A percentile compares a stretch with the other conserved stretches of the same genome.
phyloP scores from a whole-genome alignment of 495 filamentous ascomycete genomes.

The Penicillium mononematosum region DNA sequence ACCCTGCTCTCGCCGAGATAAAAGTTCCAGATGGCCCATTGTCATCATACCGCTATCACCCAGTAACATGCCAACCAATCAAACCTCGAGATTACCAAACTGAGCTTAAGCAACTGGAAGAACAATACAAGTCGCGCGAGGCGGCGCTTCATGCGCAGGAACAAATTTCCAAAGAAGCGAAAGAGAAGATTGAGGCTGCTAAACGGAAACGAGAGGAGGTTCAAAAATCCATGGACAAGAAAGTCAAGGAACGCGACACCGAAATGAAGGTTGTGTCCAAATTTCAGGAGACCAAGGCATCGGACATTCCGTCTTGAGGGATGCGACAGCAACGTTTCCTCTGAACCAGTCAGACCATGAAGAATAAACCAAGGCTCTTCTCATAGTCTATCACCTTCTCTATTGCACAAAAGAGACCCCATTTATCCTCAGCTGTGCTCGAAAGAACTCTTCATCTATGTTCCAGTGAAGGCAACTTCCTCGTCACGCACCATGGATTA shows the following conservation, averaged over 20 bases:
- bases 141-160: constrained; percentile 43
- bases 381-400: no score
- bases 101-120: constrained; percentile 39
- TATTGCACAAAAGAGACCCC: background rate
- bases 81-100: constrained; percentile 29
- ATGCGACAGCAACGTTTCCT: background rate
- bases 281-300: constrained; percentile 41
- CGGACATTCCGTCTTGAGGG: constrained; percentile 34
- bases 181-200: constrained; percentile 38
- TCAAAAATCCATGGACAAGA: constrained; percentile 47
- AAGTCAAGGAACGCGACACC: constrained; percentile 44
- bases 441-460: background rate
- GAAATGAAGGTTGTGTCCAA: constrained; percentile 50
- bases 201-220: constrained; percentile 44
- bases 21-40: constrained; percentile 37
- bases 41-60: constrained; percentile 37
- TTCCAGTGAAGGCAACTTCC: background rate
- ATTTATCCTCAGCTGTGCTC: no score
- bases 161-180: constrained; percentile 39
- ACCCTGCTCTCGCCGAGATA: constrained; percentile 41
- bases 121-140: constrained; percentile 39
- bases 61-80: constrained; percentile 42
- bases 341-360: background rate
- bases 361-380: background rate
- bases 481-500: background rate